Percentiles rank a stretch among this genome's conserved stretches.
These are phyloP conservation scores for Colletotrichum musicola DNA, from an alignment of 2,329 filamentous ascomycete genomes.

Conservation along the genomic window DNA sequence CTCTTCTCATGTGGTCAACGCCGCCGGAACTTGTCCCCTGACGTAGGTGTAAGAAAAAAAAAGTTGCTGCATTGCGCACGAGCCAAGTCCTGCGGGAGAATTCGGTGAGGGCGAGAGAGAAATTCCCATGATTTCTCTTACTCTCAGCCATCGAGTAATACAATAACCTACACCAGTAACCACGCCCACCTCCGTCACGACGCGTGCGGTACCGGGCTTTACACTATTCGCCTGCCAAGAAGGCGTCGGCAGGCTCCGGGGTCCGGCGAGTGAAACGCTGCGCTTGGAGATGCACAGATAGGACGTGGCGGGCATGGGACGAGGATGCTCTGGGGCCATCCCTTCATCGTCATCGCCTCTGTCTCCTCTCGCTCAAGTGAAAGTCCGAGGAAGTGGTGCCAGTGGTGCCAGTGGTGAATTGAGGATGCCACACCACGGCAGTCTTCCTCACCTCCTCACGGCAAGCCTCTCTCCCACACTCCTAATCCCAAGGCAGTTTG, in stretches of 20 bases:
- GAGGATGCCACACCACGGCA: conserved; percentile 8
- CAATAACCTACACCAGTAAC: background rate
- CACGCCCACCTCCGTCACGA: background rate
- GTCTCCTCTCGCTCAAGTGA: too few relatives aligned
- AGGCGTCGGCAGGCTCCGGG: conserved; percentile 31
- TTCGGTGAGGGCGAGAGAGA: background rate
- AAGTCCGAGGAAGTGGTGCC: too few relatives aligned
- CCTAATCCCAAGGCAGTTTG: background rate
- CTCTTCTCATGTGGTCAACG: too few relatives aligned
- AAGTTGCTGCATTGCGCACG: background rate
- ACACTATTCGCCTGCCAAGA: background rate
- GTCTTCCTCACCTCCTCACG: background rate
- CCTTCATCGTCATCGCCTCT: too few relatives aligned
- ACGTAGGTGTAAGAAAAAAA: conserved; percentile 26
- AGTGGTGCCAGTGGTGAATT: too few relatives aligned
- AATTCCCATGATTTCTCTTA: conserved; percentile 30
- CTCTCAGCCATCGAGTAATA: conserved; percentile 39
- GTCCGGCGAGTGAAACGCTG: conserved; percentile 32
- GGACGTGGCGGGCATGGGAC: background rate
- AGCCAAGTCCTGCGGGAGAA: conserved; percentile 14
- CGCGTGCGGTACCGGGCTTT: background rate
- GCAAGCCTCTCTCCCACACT: background rate
- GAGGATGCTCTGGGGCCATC: too few relatives aligned
- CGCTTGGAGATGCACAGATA: conserved; percentile 38
- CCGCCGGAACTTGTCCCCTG: background rate